These are phyloP conservation scores for Talaromyces funiculosus DNA, from an alignment of 2,329 filamentous ascomycete species.

Conservation along the genomic window DNA sequence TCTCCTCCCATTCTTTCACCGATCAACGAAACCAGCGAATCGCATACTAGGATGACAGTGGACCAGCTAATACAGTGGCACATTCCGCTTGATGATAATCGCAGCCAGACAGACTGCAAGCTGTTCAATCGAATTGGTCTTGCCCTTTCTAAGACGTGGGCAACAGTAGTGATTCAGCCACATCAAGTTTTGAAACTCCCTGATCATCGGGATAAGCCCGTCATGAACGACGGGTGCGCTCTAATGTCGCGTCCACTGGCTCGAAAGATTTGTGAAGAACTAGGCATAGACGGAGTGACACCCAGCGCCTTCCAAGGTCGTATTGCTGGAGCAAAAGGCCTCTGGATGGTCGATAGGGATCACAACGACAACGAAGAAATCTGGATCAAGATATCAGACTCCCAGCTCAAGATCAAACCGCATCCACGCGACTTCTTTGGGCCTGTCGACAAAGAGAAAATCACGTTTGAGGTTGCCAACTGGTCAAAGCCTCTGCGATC, in stretches of 20 bases:
- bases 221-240: slow-evolving; percentile 51
- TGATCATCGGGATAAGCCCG: slow-evolving; percentile 24
- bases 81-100: slow-evolving; percentile 33
- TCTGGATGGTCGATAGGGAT: slow-evolving; percentile 52
- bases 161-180: slow-evolving; percentile 33
- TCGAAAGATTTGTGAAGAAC: slow-evolving; percentile 39
- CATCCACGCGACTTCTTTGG: slow-evolving; percentile 31
- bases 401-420: slow-evolving; percentile 52
- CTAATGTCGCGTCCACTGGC: slow-evolving; percentile 50
- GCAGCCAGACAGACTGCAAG: slow-evolving; percentile 37
- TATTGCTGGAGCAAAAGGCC: slow-evolving; percentile 56
- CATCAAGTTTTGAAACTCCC: slow-evolving; percentile 32
- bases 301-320: slow-evolving; percentile 54
- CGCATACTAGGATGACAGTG: slow-evolving; percentile 33
- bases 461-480: slow-evolving; percentile 54
- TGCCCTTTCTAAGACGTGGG: slow-evolving; percentile 41
- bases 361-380: slow-evolving; percentile 27
- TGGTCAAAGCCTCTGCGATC: slow-evolving; percentile 41
- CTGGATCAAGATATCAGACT: slow-evolving; percentile 54
- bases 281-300: slow-evolving; percentile 36
- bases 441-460: slow-evolving; percentile 36
- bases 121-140: slow-evolving; percentile 41
- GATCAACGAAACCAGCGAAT: slow-evolving; percentile 21
- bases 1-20: slow-evolving; percentile 18
- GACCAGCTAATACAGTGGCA: slow-evolving; percentile 43